These are phyloP conservation scores for Nymphaea colorata DNA, from an alignment of 164 flowering plant species.

Conservation along the genomic window DNA sequence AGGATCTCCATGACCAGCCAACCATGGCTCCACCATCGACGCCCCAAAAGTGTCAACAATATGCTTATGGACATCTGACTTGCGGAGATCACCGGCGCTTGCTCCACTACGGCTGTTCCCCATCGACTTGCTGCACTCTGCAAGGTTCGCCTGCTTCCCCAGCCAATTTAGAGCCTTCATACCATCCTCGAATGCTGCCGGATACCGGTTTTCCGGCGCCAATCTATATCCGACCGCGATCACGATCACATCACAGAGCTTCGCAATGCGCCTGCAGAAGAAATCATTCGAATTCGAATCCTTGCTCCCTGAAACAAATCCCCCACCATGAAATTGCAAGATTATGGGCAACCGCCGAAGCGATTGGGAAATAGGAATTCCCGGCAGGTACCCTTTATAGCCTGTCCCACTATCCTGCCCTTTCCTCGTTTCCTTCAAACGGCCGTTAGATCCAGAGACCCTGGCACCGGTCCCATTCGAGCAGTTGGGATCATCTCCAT, in stretches of 20 bases:
- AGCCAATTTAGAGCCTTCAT: slow-evolving; percentile 76
- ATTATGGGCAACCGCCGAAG: slow-evolving; percentile 49
- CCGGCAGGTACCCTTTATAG: slow-evolving; percentile 46
- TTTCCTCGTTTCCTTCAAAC: background rate
- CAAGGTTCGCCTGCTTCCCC: slow-evolving; percentile 69
- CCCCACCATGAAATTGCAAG: slow-evolving; percentile 81
- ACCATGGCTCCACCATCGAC: slow-evolving; percentile 96
- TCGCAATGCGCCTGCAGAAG: slow-evolving; percentile 67
- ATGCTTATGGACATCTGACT: slow-evolving; percentile 40
- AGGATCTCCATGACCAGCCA: slow-evolving; percentile 97
- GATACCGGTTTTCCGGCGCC: slow-evolving; percentile 71
- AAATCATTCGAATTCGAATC: slow-evolving; percentile 62
- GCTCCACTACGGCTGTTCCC: slow-evolving; percentile 20
- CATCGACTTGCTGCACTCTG: slow-evolving; percentile 45
- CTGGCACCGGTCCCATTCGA: background rate
- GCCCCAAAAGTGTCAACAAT: slow-evolving; percentile 78
- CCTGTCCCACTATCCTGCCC: slow-evolving; percentile 8
- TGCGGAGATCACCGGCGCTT: slow-evolving; percentile 34
- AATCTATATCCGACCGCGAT: slow-evolving; percentile 76
- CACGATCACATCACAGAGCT: slow-evolving; percentile 69
- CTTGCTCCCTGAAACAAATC: slow-evolving; percentile 66
- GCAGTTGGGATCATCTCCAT: background rate
- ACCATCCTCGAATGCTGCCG: slow-evolving; percentile 83
- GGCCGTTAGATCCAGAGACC: background rate
- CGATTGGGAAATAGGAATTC: slow-evolving; percentile 3